Evolutionary conservation across 768 basidiomycete genomes (phyloP).

Genomic region (Boletus huronensis): DNA sequence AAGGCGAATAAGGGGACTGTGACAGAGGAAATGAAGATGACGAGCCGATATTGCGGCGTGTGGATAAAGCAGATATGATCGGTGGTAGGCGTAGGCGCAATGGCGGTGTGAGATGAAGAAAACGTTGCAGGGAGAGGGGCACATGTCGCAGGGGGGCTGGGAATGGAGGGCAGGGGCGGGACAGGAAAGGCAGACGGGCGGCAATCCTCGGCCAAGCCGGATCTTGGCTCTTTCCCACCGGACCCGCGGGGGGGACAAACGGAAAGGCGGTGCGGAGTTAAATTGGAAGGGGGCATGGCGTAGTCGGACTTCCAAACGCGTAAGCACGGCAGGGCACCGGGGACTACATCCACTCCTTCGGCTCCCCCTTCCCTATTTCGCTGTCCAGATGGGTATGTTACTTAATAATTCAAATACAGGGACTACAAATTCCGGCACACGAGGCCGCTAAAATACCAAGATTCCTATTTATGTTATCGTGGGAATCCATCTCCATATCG

Average conservation of each 20-base stretch:
- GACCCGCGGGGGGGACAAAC: constrained; percentile 26
- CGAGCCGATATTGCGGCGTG: constrained; percentile 28
- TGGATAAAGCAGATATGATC: constrained; percentile 19
- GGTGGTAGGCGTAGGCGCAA: constrained; percentile 26
- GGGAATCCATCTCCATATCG: constrained; percentile 12
- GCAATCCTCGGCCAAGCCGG: constrained; percentile 26
- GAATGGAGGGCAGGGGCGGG: constrained; percentile 6
- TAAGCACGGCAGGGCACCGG: constrained; percentile 28
- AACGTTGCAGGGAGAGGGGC: constrained; percentile 28
- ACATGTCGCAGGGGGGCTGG: constrained; percentile 21
- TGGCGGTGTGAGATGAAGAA: constrained; percentile 31
- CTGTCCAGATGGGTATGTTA: constrained; percentile 28
- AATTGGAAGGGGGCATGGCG: constrained; percentile 18
- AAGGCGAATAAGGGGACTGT: constrained; percentile 19
- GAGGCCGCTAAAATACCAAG: constrained; percentile 27
- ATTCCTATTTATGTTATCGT: constrained; percentile 11
- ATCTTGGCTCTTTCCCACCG: constrained; percentile 23
- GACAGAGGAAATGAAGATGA: constrained; percentile 17
- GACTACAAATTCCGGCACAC: constrained; percentile 34
- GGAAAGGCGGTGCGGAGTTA: constrained; percentile 20
- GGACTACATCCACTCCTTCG: constrained; percentile 14
- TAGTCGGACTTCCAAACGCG: constrained; percentile 18
- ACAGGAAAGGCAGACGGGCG: constrained; percentile 9
- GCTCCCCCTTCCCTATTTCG: neutral
- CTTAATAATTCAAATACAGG: constrained; percentile 29